phyloP scores from a whole-genome alignment of 768 basidiomycete species.

The Macrolepiota dolichaula region DNA sequence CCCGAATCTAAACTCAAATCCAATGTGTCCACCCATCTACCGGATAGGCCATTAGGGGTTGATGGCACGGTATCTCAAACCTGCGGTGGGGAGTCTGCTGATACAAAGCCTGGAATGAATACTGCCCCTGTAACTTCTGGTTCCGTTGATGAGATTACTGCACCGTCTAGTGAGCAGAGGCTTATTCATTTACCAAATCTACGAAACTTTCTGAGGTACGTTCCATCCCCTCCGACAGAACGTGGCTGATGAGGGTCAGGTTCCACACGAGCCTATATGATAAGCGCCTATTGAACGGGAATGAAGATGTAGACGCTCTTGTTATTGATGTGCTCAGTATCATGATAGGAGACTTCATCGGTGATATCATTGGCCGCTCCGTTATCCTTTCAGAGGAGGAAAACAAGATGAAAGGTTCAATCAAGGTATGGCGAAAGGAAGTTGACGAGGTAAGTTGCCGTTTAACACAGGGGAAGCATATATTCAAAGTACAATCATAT shows the following conservation, averaged over 20 bases:
- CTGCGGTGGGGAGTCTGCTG: not conserved
- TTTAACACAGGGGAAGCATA: not conserved
- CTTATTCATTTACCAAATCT: not conserved
- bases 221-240: not conserved
- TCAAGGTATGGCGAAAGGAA: slow-evolving; percentile 51
- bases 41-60: not conserved
- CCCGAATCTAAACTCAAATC: not conserved
- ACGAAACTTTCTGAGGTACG: not conserved
- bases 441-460: slow-evolving; percentile 35
- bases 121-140: not conserved
- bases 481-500: not conserved
- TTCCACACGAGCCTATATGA: slow-evolving; percentile 15
- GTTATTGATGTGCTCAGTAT: slow-evolving; percentile 21
- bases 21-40: not conserved
- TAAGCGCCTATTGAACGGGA: slow-evolving; percentile 1
- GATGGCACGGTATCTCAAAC: not conserved
- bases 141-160: not conserved
- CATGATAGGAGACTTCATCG: slow-evolving; percentile 47
- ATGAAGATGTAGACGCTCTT: slow-evolving; percentile 1
- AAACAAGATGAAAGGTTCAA: slow-evolving; percentile 49
- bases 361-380: slow-evolving; percentile 44
- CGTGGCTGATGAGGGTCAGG: not conserved
- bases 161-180: not conserved
- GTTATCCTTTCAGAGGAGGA: slow-evolving; percentile 59
- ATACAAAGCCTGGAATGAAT: not conserved